Evolutionary conservation across 148 eudicot species (phyloP).

Genomic region (Fagopyrum tataricum): DNA sequence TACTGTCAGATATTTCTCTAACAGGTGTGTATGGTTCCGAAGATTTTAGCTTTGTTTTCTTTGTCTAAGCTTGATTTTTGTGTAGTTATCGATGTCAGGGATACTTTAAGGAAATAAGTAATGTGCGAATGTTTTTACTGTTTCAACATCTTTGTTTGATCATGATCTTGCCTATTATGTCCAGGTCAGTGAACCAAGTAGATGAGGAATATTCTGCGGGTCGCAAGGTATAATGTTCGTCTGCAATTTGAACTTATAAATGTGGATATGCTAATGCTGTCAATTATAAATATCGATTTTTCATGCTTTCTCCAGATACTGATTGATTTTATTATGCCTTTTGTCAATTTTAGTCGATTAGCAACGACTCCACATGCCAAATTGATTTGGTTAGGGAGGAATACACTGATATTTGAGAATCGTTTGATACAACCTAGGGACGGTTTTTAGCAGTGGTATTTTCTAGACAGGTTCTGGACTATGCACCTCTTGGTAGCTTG

Average conservation of each 20-base stretch:
- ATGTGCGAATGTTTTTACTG: not conserved
- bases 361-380: no score
- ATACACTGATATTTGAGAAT: no score
- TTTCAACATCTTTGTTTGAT: not conserved
- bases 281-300: no score
- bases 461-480: no score
- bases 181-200: slow-evolving; percentile 43
- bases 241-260: not conserved
- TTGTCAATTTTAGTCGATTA: no score
- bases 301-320: not conserved
- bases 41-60: not conserved
- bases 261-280: not conserved
- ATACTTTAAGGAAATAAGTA: not conserved
- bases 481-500: no score
- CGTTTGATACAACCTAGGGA: no score
- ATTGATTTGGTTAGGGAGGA: no score
- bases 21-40: slow-evolving; percentile 39
- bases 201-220: slow-evolving; percentile 22
- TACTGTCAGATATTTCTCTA: slow-evolving; percentile 60
- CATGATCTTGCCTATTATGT: slow-evolving; percentile 6
- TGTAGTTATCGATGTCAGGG: not conserved
- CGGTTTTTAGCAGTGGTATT: no score
- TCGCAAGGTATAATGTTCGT: slow-evolving; percentile 25
- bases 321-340: not conserved
- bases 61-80: not conserved